Evolutionary conservation across 1,284 basidiomycete species (phyloP).

Genomic region (Pseudozyma sp.): DNA sequence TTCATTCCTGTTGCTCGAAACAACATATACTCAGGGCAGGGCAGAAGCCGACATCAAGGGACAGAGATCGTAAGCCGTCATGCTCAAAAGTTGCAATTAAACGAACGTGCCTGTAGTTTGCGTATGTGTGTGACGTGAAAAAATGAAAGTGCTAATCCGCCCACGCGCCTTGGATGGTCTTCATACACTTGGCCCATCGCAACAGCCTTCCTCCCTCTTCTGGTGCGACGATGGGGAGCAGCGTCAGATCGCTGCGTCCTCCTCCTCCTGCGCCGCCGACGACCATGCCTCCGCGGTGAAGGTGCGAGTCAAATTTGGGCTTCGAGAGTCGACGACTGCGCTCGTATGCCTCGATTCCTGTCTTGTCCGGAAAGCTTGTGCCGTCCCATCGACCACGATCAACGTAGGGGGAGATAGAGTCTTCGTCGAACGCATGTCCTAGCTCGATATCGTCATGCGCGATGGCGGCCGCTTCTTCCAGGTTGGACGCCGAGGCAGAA

Average conservation of each 20-base stretch:
- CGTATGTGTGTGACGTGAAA: background rate
- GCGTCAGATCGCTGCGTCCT: constrained; percentile 33
- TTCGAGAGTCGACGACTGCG: constrained; percentile 37
- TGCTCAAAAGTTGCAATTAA: background rate
- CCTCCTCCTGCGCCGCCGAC: constrained; percentile 62
- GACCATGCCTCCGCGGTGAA: constrained; percentile 56
- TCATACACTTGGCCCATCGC: constrained; percentile 80
- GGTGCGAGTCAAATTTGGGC: constrained; percentile 64
- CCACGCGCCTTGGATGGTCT: constrained; percentile 86
- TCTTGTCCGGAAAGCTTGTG: constrained; percentile 12
- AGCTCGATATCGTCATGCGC: constrained; percentile 43
- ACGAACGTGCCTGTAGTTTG: background rate
- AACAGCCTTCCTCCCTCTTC: constrained; percentile 83
- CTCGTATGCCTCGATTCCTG: constrained; percentile 35
- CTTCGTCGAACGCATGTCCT: constrained; percentile 20
- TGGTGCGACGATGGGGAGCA: constrained; percentile 79
- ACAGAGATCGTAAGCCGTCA: too few relatives aligned
- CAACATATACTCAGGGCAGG: too few relatives aligned
- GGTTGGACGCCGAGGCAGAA: constrained; percentile 32
- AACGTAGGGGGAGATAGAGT: constrained; percentile 5
- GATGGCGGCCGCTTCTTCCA: constrained; percentile 39
- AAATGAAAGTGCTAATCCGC: constrained; percentile 16
- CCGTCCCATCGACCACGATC: constrained; percentile 1
- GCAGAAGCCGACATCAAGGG: too few relatives aligned
- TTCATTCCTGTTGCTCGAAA: too few relatives aligned